These are phyloP conservation scores for Nematocida ausubeli DNA, from an alignment of 371 early-diverging fungal species.

Conservation along the genomic window DNA sequence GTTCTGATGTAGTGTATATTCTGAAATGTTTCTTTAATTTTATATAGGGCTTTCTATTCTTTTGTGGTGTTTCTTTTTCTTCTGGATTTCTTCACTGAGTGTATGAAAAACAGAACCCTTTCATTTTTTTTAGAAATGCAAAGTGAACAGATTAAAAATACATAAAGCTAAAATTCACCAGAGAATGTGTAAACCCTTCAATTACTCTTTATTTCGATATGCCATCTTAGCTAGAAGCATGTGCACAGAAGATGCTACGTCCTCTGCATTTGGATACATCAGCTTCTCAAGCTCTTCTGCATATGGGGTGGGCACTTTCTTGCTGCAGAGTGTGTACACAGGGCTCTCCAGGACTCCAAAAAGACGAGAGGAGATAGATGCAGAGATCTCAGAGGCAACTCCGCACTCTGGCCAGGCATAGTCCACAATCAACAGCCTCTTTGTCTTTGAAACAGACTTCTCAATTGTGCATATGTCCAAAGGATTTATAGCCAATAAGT, in stretches of 20 bases:
- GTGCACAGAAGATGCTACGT: slow-evolving; percentile 70
- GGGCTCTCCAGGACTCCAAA: slow-evolving; percentile 80
- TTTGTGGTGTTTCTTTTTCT: no score
- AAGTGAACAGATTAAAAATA: no score
- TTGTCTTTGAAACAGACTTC: slow-evolving; percentile 88
- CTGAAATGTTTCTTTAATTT: no score
- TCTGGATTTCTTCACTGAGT: no score
- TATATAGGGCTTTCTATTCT: no score
- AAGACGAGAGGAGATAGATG: slow-evolving; percentile 84
- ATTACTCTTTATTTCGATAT: slow-evolving; percentile 5
- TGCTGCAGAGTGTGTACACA: slow-evolving; percentile 85
- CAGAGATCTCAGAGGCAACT: slow-evolving; percentile 89
- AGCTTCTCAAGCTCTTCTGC: slow-evolving; percentile 83
- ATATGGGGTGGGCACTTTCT: slow-evolving; percentile 96
- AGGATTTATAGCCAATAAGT: slow-evolving; percentile 92
- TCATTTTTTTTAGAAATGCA: no score
- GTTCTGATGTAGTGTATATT: no score
- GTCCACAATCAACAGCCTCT: slow-evolving; percentile 89
- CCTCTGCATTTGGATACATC: slow-evolving; percentile 79
- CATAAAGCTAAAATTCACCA: no score
- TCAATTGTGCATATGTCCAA: slow-evolving; percentile 85
- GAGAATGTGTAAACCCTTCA: not conserved
- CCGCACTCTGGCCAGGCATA: slow-evolving; percentile 92
- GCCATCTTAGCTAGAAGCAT: slow-evolving; percentile 12
- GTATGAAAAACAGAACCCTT: no score